Percentiles rank a stretch among this genome's conserved stretches.
phyloP scores from a whole-genome alignment of 148 eudicot species.

The Rhododendron griersonianum region DNA sequence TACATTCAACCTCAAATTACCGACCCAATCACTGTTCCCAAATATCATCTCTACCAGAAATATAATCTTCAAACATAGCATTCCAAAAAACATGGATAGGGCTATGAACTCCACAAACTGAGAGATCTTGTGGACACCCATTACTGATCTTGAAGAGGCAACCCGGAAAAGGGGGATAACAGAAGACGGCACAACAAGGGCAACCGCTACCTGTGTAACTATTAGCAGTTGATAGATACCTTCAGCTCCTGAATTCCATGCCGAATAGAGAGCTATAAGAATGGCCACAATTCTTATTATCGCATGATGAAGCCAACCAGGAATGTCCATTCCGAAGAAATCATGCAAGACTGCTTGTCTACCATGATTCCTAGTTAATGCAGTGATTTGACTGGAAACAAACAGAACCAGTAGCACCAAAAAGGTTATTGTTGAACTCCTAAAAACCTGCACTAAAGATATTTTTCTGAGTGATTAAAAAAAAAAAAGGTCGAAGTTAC shows the following conservation, averaged over 20 bases:
- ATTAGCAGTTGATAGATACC: constrained; percentile 78
- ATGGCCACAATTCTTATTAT: constrained; percentile 71
- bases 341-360: constrained; percentile 58
- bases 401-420: constrained; percentile 51
- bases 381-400: constrained; percentile 70
- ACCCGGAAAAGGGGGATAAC: constrained; percentile 85
- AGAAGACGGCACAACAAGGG: constrained; percentile 81
- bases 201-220: constrained; percentile 75
- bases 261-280: constrained; percentile 62
- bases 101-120: constrained; percentile 63
- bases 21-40: constrained; percentile 83
- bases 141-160: constrained; percentile 68
- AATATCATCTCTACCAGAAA: constrained; percentile 84
- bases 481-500: neutral
- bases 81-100: constrained; percentile 56
- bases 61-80: constrained; percentile 64
- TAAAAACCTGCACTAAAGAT: constrained; percentile 52
- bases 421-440: constrained; percentile 50
- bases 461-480: neutral
- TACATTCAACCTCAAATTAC: constrained; percentile 65
- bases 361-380: constrained; percentile 67
- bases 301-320: constrained; percentile 89
- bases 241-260: constrained; percentile 83
- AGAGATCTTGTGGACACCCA: constrained; percentile 75
- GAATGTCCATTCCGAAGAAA: constrained; percentile 67